These are phyloP conservation scores for Penicillium glabrum DNA, from an alignment of 2,329 filamentous ascomycete species.

Conservation along the genomic window DNA sequence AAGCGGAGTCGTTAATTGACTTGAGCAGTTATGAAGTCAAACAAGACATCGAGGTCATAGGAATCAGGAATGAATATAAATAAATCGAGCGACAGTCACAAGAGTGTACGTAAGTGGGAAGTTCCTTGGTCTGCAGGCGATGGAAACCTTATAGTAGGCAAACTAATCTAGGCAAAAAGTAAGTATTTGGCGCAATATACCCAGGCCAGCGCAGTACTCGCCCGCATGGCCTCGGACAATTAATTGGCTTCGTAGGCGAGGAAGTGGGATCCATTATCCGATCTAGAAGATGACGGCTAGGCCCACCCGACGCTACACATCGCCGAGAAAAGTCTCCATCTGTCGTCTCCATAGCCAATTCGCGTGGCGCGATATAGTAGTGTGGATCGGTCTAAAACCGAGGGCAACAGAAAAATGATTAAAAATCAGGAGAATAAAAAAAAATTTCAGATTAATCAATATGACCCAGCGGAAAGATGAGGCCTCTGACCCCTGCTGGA, in stretches of 20 bases:
- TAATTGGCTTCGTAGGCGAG: conserved; percentile 5
- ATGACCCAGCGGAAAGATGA: conserved; percentile 4
- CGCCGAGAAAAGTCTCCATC: not conserved
- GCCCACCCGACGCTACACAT: conserved; percentile 10
- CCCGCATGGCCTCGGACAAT: conserved; percentile 4
- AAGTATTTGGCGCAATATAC: not conserved
- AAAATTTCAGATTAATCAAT: conserved; percentile 16
- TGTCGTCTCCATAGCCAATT: not conserved
- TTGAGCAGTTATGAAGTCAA: not conserved
- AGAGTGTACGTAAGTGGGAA: not conserved
- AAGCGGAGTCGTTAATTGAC: not conserved
- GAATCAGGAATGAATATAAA: not conserved
- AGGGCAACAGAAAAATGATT: not conserved
- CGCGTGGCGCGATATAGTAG: conserved; percentile 9
- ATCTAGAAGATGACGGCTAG: conserved; percentile 10
- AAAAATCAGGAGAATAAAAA: conserved; percentile 1
- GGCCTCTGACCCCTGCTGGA: not conserved
- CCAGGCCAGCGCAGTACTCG: not conserved
- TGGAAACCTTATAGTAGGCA: not conserved
- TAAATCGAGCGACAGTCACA: not conserved
- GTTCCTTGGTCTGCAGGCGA: not conserved
- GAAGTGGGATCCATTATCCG: conserved; percentile 1
- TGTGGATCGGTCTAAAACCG: not conserved
- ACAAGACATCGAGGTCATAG: not conserved
- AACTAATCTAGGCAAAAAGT: not conserved